Conservation (phyloP, 2,329 filamentous ascomycete species). For the Hymenoscyphus scutula region DNA sequence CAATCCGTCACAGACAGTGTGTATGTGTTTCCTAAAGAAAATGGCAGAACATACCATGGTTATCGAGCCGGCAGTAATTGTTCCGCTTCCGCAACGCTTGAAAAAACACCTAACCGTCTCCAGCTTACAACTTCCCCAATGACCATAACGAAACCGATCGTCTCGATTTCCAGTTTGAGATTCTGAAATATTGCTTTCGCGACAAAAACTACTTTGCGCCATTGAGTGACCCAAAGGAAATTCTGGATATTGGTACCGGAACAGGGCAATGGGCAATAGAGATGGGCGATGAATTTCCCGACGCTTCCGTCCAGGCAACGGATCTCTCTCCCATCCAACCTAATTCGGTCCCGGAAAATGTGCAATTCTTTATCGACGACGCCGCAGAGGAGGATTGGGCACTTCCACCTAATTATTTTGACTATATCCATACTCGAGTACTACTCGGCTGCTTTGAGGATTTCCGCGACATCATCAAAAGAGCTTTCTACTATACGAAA, state of each 20-base stretch:
- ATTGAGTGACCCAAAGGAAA: constrained; percentile 37
- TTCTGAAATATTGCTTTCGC: constrained; percentile 39
- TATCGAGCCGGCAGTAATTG: constrained; percentile 25
- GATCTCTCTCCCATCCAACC: constrained; percentile 70
- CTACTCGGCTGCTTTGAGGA: constrained; percentile 29
- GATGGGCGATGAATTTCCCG: constrained; percentile 59
- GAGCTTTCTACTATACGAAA: constrained; percentile 35
- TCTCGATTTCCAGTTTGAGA: constrained; percentile 48
- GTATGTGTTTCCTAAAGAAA: constrained; percentile 29
- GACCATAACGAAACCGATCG: constrained; percentile 50
- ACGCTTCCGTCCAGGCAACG: constrained; percentile 57
- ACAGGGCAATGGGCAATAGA: constrained; percentile 62
- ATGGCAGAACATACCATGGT: constrained; percentile 33
- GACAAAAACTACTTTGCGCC: constrained; percentile 44
- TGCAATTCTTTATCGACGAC: constrained; percentile 62
- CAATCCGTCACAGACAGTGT: constrained; percentile 17
- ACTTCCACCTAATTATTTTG: constrained; percentile 48
- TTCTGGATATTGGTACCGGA: constrained; percentile 45
- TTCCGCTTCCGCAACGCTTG: neutral
- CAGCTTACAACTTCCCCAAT: constrained; percentile 42
- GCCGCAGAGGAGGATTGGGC: constrained; percentile 42
- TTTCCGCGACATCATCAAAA: constrained; percentile 25
- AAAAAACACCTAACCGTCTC: neutral
- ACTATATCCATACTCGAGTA: constrained; percentile 56
- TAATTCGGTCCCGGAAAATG: constrained; percentile 64